Base-by-base conservation (phyloP, 2,329 filamentous ascomycete genomes). In the Byssoonygena ceratinophila region DNA sequence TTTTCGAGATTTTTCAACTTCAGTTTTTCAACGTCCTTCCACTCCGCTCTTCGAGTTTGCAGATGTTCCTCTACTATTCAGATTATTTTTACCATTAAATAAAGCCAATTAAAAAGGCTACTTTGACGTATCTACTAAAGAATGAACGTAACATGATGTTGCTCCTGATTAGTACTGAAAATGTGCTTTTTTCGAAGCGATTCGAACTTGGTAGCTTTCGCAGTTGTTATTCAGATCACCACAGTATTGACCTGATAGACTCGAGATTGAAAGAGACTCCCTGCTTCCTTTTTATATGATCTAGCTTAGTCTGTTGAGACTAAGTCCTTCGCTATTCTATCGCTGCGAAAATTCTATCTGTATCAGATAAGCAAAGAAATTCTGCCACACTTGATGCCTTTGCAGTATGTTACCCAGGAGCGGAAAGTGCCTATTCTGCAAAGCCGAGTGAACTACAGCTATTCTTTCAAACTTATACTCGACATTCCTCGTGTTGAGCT, bases 1-100 rank as follows among this genome's bases (percentile, higher is more conserved):
- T 37, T 29, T 45, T 34, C 20, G 39, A 37, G 14, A 20, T 37
- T 45, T 45, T 45, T 25, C 29, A 51, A 51, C 49, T 27, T 51
- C 49, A 45, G n/a, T n/a, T n/a, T n/a, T n/a, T n/a, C n/a, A n/a
- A n/a, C n/a, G n/a, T 29, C 39, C 45, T 18, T 45, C 22, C 39
- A 27, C 20, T 39, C 16, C 5, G n/a, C n/a, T n/a, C n/a, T n/a
- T n/a, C n/a, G n/a, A 20, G 9, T 6, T 39, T 39, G n/a, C 36
- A 39, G 9, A 4, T 34, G 8, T 34, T 34, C 12, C 7, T 34
- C 3, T 23, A 12, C 5, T 32, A 11, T 46, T 32, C 7, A 16
- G 14, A 29, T 7, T 20, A 32, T 11, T 18, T 8, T 34, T 20
- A 27, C 14, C 11, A 16, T n/a, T n/a, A n/a, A n/a, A n/a, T n/a